Evolutionary conservation across 352 stramenopile genomes (phyloP).

Genomic region (Phytophthora colocasiae): DNA sequence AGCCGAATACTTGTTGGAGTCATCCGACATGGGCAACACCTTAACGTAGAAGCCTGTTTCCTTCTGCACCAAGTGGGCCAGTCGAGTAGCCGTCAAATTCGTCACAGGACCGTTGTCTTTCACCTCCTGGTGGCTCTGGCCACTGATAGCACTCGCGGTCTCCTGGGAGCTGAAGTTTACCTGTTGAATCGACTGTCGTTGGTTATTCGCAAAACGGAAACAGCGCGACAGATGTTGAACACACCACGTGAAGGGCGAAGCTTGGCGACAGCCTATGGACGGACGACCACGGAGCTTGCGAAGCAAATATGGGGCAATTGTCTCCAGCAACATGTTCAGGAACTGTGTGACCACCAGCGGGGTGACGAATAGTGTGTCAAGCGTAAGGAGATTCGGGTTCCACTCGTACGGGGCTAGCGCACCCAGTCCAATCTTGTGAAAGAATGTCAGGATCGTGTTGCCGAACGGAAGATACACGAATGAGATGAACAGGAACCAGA

Average conservation of each 20-base stretch:
- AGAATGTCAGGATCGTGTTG: constrained; percentile 64
- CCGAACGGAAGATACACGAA: constrained; percentile 93
- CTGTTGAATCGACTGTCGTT: constrained; percentile 20
- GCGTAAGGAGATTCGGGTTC: constrained; percentile 73
- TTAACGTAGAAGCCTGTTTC: constrained; percentile 73
- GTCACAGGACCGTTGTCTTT: constrained; percentile 32
- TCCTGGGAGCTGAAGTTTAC: constrained; percentile 24
- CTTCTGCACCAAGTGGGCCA: constrained; percentile 73
- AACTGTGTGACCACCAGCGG: constrained; percentile 90
- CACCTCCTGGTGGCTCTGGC: constrained; percentile 6
- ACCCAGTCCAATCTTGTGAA: constrained; percentile 56
- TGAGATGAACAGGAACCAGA: constrained; percentile 91
- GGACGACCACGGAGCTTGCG: constrained; percentile 79
- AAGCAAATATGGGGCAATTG: constrained; percentile 84
- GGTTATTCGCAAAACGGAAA: constrained; percentile 44
- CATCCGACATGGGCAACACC: constrained; percentile 76
- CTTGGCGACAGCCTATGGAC: constrained; percentile 66
- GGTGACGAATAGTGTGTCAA: constrained; percentile 90
- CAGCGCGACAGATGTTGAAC: constrained; percentile 45
- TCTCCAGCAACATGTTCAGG: constrained; percentile 90
- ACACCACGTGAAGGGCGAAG: constrained; percentile 68
- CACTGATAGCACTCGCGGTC: constrained; percentile 9
- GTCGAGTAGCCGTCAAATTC: constrained; percentile 69
- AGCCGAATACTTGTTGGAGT: constrained; percentile 87
- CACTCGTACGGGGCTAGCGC: constrained; percentile 75